Evolutionary conservation across 441 rosid species (phyloP).

Genomic region (Erysimum cheiri): DNA sequence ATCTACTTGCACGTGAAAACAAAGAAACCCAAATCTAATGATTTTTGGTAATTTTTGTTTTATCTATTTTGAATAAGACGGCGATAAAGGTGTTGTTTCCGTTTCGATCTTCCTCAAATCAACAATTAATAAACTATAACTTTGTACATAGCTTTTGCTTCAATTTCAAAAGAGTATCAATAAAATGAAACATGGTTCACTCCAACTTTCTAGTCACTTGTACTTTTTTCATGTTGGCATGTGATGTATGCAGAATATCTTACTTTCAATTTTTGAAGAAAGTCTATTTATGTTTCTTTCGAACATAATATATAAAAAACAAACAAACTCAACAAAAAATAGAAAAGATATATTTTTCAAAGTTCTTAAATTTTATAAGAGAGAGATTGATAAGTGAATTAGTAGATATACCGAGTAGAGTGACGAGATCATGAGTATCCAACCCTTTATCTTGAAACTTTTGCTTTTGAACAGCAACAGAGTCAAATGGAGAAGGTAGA

Average conservation of each 20-base stretch:
- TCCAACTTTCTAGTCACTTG: conserved; percentile 7
- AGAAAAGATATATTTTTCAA: neutral
- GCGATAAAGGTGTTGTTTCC: neutral
- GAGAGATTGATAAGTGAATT: neutral
- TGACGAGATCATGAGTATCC: conserved; percentile 72
- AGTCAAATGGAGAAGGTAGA: conserved; percentile 69
- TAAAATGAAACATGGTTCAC: neutral
- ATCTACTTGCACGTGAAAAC: too few species aligned
- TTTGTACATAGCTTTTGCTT: neutral
- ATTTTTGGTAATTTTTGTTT: neutral
- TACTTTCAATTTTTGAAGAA: neutral
- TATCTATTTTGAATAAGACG: neutral
- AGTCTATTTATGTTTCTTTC: neutral
- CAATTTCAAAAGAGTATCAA: conserved; percentile 7
- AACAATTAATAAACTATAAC: neutral
- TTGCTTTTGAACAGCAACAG: conserved; percentile 62
- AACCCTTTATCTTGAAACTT: conserved; percentile 74
- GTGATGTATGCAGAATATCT: neutral
- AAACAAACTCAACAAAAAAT: neutral
- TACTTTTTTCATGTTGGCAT: neutral
- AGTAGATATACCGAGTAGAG: conserved; percentile 58
- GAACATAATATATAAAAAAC: neutral
- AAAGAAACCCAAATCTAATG: too few species aligned
- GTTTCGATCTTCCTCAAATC: conserved; percentile 1
- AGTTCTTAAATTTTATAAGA: neutral